Conservation (phyloP, 2,329 filamentous ascomycete species). For the Lachnellula suecica region DNA sequence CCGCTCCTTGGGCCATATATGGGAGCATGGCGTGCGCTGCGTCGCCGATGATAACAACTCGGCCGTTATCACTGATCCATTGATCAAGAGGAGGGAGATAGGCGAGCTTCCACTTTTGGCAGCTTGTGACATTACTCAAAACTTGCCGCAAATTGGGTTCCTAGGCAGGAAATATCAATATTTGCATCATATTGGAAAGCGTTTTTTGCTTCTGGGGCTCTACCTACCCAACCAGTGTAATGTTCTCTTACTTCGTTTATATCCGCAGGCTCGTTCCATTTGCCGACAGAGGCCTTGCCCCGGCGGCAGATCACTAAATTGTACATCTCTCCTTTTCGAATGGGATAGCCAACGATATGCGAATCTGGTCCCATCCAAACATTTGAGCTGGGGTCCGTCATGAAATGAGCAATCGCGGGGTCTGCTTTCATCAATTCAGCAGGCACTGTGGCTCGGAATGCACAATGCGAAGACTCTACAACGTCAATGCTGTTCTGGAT, state of each 20-base stretch:
- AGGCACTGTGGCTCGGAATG: conserved; percentile 57
- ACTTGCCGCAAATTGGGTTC: conserved; percentile 50
- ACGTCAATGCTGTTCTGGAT: conserved; percentile 1
- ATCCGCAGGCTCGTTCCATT: conserved; percentile 49
- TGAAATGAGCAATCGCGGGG: conserved; percentile 45
- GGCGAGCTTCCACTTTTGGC: conserved; percentile 69
- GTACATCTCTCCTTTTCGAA: conserved; percentile 56
- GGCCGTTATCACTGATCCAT: conserved; percentile 10
- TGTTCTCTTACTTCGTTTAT: conserved; percentile 57
- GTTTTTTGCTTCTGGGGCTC: too few species aligned
- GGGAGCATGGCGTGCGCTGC: conserved; percentile 62
- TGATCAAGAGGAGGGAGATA: conserved; percentile 3
- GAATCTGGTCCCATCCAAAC: conserved; percentile 63
- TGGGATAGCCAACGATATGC: conserved; percentile 61
- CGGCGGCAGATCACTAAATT: conserved; percentile 65
- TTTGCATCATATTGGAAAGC: too few species aligned
- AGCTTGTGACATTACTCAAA: conserved; percentile 48
- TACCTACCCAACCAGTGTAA: conserved; percentile 59
- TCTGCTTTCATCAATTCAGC: conserved; percentile 39
- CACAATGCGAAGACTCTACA: conserved; percentile 41
- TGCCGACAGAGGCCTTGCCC: conserved; percentile 55
- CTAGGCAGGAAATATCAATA: too few species aligned
- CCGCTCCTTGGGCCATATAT: conserved; percentile 62
- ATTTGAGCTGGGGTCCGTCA: conserved; percentile 50
- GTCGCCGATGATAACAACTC: conserved; percentile 46